These are phyloP conservation scores for Talaromyces rugulosus DNA, from an alignment of 2,329 filamentous ascomycete species.

Conservation along the genomic window DNA sequence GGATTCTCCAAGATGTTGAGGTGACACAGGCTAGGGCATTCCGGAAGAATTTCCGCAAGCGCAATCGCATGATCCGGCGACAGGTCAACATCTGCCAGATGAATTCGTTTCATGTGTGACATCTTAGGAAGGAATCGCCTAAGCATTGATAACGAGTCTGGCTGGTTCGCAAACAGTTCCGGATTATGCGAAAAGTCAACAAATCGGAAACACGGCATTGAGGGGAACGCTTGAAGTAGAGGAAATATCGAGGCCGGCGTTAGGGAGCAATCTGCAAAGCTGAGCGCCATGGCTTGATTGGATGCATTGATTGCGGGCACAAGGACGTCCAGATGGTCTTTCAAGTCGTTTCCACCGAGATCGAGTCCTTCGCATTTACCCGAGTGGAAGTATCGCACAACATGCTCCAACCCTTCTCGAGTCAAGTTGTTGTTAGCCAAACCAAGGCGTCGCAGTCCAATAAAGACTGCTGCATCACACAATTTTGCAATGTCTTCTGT, in stretches of 20 bases:
- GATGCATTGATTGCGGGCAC: conserved; percentile 35
- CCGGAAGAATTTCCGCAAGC: conserved; percentile 83
- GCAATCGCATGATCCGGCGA: conserved; percentile 85
- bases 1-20: conserved; percentile 79
- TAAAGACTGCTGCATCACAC: conserved; percentile 75
- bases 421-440: conserved; percentile 79
- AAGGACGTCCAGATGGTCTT: conserved; percentile 47
- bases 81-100: conserved; percentile 79
- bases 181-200: conserved; percentile 90
- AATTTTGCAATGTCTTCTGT: conserved; percentile 68
- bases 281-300: conserved; percentile 71
- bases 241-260: conserved; percentile 67
- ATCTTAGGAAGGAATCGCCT: conserved; percentile 83
- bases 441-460: conserved; percentile 73
- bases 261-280: conserved; percentile 80
- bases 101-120: conserved; percentile 72
- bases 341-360: conserved; percentile 75
- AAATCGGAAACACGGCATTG: conserved; percentile 72
- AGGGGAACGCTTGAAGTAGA: conserved; percentile 68
- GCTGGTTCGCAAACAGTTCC: conserved; percentile 67
- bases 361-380: conserved; percentile 84
- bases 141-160: conserved; percentile 70
- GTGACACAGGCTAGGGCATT: conserved; percentile 76
- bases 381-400: conserved; percentile 70
- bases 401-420: conserved; percentile 67